Base-by-base conservation (phyloP, 352 stramenopile genomes). In the Thraustochytrium striatum region DNA sequence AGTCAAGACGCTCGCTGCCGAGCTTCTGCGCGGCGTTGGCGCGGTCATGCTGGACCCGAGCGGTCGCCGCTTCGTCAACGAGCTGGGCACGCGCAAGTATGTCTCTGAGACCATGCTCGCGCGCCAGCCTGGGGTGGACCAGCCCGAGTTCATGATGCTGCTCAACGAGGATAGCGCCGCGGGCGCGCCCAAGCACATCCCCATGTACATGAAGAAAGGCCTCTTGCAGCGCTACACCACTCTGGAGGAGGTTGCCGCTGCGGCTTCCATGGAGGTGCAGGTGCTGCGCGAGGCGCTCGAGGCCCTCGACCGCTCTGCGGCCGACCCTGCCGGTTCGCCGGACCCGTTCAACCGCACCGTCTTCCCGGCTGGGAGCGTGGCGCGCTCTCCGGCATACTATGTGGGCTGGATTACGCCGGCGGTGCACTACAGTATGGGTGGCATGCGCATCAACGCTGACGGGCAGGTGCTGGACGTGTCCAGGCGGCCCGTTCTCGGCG, bases 201-300 rank as follows among this genome's bases (percentile, higher is more conserved):
- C 83, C 16, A 92, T 92, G 58, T 93, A 93, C 86, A 89, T 90
- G 78, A 84, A 90, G 79, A 89, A 92, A 61, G 88, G 88, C 1
- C 85, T 93, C 41, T 87, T 89, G n/a, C 86, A 83, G 87, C 55
- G 25, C 16, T 55, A 21, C 25, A 16, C 16, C 47, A 55, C 16
- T 25, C 43, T 75, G 65, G 61, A 32, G 44, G 47, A 75, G 44
- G 35, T 75, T 35, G 65, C 43, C 30, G 47, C 16, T 55, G 47
- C 47, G 16, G 16, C 25, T 55, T 44, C n/a, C 16, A 50, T 75
- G 19, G 44, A 58, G 2, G 44, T 25, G 16, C 33, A 16, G 0
- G 36, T 44, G 8, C 30, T 75, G 16, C 65, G 39, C 16, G n/a
- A 75, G 65, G 68, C 65, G 3, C 25, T 75, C 5, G 65, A 58